Evolutionary conservation across 371 early-diverging fungal genomes (phyloP).

Genomic region (Furculomyces boomerangus): DNA sequence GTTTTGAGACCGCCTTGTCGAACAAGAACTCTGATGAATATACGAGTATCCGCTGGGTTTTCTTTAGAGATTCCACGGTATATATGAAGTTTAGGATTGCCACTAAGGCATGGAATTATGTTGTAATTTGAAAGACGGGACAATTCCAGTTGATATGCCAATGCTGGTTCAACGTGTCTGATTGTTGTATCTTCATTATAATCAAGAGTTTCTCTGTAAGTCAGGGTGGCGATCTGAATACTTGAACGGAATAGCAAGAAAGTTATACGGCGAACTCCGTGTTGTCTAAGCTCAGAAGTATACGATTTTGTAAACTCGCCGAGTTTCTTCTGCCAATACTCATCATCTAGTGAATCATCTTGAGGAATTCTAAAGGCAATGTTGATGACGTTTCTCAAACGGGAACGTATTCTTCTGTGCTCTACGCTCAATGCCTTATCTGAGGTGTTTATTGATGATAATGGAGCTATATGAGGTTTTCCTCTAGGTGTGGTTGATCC

Average conservation of each 20-base stretch:
- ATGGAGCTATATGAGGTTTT: slow-evolving; percentile 5
- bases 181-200: slow-evolving; percentile 83
- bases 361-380: slow-evolving; percentile 47
- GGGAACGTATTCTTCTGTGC: background rate
- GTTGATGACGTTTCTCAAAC: slow-evolving; percentile 56
- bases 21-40: slow-evolving; percentile 94
- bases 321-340: slow-evolving; percentile 40
- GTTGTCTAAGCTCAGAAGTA: slow-evolving; percentile 41
- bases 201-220: slow-evolving; percentile 77
- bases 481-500: slow-evolving; percentile 16
- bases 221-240: slow-evolving; percentile 81
- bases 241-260: slow-evolving; percentile 66
- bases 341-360: slow-evolving; percentile 32
- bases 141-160: slow-evolving; percentile 92
- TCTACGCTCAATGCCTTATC: background rate
- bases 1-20: slow-evolving; percentile 65
- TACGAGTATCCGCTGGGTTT: slow-evolving; percentile 80
- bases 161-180: slow-evolving; percentile 93
- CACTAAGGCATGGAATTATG: slow-evolving; percentile 81
- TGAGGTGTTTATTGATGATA: background rate
- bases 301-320: slow-evolving; percentile 32
- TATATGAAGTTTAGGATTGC: slow-evolving; percentile 84
- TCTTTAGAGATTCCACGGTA: slow-evolving; percentile 91
- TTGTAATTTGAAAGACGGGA: slow-evolving; percentile 84
- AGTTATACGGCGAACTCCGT: slow-evolving; percentile 76